Evolutionary conservation across 371 early-diverging fungal genomes (phyloP), one percentile per base, ranked within the genome.

Genomic region (Chytridium lagenaria): DNA sequence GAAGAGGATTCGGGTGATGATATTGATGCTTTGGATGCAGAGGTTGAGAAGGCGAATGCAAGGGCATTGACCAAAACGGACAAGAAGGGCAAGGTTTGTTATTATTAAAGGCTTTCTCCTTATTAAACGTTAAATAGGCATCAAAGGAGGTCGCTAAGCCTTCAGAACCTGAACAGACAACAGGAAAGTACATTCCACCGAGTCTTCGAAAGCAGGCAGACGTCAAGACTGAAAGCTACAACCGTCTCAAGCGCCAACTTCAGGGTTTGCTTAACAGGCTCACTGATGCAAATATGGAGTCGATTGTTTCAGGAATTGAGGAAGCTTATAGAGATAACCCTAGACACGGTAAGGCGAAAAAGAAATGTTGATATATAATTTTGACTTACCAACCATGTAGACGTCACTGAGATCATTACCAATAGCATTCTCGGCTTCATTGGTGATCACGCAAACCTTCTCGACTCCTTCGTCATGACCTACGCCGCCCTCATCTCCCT

Each of bases 231-330:
- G 79, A 81, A 87, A 84, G 67, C 78, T 79, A 73, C 40, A 78
- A 86, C 3, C 87, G 92, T 22, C 83, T 96, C 1, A 91, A 92
- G 67, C 87, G 92, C 37, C 88, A 88, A 44, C 76, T 96, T 2
- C 94, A 94, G 79, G 98, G 98, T 72, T 88, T 91, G 68, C 82
- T 97, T 19, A 96, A 96, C 85, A 90, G 88, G 83, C 82, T 96
- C 77, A 94, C 92, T 80, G 97, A 95, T 80, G 88, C 90, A 77
- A 96, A 95, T 76, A 89, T 96, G 52, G 96, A 95, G 74, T 86
- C 89, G 26, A 96, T 95, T 66, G 71, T 96, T 19, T 50, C 84
- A 69, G 92, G 92, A 36, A 86, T 95, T 63, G 95, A 95, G 72
- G 90, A 87, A 36, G 86, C 90, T 44, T 95, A 93, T 77, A 81